Base-by-base conservation (phyloP, 768 basidiomycete genomes). In the Phanerochaete carnosa region DNA sequence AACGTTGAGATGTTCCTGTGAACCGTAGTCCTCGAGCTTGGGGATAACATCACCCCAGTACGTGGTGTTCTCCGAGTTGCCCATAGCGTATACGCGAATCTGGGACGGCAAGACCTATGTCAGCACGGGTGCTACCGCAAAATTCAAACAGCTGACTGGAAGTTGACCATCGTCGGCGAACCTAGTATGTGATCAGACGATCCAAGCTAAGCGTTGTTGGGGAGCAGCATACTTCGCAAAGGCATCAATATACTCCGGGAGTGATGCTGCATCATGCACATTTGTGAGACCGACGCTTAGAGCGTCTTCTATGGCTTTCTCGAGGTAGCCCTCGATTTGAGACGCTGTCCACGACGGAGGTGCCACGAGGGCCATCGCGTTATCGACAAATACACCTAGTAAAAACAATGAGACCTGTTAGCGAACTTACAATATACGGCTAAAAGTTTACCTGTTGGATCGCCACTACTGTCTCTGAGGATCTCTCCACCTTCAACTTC, bases 251-350 rank as follows among this genome's bases (percentile, higher is more conserved):
- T 77, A 75, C 0, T 75, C 72, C 79, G 80, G 23, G 69, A 69
- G 0, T 82, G 79, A 45, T 70, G 64, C 79, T 0, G 95, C 95
- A 68, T 98, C 95, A 59, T 97, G 95, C 22, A 98, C 85, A 12
- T 83, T 87, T 0, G 94, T 95, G 58, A 98, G 72, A 1, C 96
- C 96, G 58, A 84, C 82, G 2, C 81, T 77, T n/a, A 94, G 75
- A 0, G 89, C 93, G 65, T 92, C 86, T 28, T 74, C 72, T 45
- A 89, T 78, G 0, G 92, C 80, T 13, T 77, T 75, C n/a, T 85
- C 75, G 58, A 90, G 88, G 68, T 83, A 91, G n/a, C 79, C 73
- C 63, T 80, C 76, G 66, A 87, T 81, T 55, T 85, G 78, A 0
- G 61, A 61, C 28, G 85, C 78, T 0, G 83, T 81, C 79, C 85